A percentile compares a stretch with the other conserved stretches of the same genome.
These are phyloP conservation scores for Phytophthora europaea DNA, from an alignment of 352 stramenopile genomes.

Conservation along the genomic window DNA sequence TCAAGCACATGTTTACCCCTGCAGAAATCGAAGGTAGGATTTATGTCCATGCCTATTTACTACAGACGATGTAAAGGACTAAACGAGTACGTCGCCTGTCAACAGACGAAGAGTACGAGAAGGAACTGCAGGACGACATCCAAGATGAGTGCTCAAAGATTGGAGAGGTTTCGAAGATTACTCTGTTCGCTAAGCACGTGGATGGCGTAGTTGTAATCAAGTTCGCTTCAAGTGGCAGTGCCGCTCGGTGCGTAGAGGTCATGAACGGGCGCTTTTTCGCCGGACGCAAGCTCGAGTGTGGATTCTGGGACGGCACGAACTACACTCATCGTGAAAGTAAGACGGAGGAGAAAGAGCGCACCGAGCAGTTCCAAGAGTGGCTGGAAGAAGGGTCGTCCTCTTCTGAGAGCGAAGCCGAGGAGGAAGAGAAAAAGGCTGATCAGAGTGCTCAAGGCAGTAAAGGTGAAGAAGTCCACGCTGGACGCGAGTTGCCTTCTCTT, in stretches of 20 bases:
- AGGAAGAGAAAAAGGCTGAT: constrained; percentile 37
- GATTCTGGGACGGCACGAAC: constrained; percentile 97
- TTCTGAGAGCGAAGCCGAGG: constrained; percentile 57
- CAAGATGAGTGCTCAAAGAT: constrained; percentile 89
- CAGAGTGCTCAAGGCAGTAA: background rate
- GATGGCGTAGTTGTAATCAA: constrained; percentile 96
- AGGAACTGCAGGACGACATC: constrained; percentile 84
- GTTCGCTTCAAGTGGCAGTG: constrained; percentile 88
- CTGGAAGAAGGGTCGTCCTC: constrained; percentile 88
- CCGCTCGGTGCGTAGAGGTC: constrained; percentile 88
- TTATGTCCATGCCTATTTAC: background rate
- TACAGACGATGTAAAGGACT: background rate
- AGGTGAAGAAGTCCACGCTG: constrained; percentile 23
- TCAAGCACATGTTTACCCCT: constrained; percentile 97
- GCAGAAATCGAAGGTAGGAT: constrained; percentile 80
- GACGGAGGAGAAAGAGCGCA: constrained; percentile 84
- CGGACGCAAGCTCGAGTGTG: constrained; percentile 87
- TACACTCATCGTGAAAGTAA: constrained; percentile 91
- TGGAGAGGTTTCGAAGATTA: constrained; percentile 91
- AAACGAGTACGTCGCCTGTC: background rate
- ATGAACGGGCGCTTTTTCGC: constrained; percentile 93
- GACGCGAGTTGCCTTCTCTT: constrained; percentile 41
- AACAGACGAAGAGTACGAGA: constrained; percentile 74
- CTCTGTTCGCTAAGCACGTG: constrained; percentile 94
- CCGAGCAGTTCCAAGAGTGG: constrained; percentile 96